Evolutionary conservation across 306 rosid species (phyloP).

Genomic region (Cicer pinnatifidum): DNA sequence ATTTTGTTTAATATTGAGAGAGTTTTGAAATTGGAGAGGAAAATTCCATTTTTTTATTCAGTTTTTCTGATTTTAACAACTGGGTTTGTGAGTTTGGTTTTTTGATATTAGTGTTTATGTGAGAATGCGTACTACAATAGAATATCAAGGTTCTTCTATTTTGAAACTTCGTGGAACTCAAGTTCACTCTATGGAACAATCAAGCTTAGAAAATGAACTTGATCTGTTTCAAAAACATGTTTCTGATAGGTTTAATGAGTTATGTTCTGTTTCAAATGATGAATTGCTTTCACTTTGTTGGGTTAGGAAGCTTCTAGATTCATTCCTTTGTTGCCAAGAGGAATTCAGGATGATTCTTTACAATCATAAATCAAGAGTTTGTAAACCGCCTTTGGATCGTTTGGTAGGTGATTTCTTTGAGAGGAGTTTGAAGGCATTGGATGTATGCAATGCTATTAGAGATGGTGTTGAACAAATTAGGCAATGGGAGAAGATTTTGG

Average conservation of each 20-base stretch:
- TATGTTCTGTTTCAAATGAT: constrained; percentile 46
- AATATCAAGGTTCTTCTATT: constrained; percentile 65
- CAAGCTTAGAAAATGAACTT: constrained; percentile 57
- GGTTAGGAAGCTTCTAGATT: constrained; percentile 74
- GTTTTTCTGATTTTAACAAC: constrained; percentile 20
- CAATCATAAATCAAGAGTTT: constrained; percentile 40
- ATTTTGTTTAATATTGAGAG: neutral
- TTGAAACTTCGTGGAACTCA: constrained; percentile 53
- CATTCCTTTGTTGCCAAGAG: constrained; percentile 67
- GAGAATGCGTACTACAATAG: constrained; percentile 73
- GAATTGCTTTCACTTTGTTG: constrained; percentile 72
- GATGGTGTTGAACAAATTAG: constrained; percentile 86
- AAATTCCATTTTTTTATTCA: neutral
- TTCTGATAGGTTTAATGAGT: constrained; percentile 54
- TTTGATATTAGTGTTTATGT: constrained; percentile 12
- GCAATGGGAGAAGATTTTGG: constrained; percentile 76
- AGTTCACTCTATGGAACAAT: constrained; percentile 60
- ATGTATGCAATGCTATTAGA: constrained; percentile 83
- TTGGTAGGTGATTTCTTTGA: constrained; percentile 73
- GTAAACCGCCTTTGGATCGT: constrained; percentile 64
- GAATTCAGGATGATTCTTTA: constrained; percentile 64
- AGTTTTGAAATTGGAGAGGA: neutral
- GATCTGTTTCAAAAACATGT: constrained; percentile 69
- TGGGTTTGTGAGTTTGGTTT: constrained; percentile 30
- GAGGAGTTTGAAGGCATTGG: constrained; percentile 80